Percentiles rank a stretch among this genome's conserved stretches.
phyloP scores from a whole-genome alignment of 75 land plant species.

The Cupressus sempervirens region DNA sequence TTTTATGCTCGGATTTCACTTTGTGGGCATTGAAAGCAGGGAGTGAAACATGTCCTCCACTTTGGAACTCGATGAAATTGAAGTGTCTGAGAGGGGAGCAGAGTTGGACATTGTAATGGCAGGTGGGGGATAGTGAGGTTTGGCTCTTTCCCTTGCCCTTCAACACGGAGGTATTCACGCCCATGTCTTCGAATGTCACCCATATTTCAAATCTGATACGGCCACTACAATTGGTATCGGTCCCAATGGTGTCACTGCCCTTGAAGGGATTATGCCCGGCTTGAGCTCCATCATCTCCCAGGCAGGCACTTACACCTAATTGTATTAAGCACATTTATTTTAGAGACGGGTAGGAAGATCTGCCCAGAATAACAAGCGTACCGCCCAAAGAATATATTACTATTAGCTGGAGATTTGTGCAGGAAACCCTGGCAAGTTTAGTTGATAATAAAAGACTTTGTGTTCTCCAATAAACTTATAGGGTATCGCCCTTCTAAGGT shows the following conservation, averaged over 20 bases:
- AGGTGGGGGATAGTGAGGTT: slow-evolving; percentile 8
- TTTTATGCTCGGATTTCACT: too few species aligned
- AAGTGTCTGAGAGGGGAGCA: neutral
- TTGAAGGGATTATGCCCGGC: slow-evolving; percentile 3
- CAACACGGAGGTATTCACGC: slow-evolving; percentile 16
- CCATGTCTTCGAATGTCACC: slow-evolving; percentile 20
- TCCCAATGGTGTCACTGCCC: slow-evolving; percentile 15
- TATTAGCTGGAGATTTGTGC: slow-evolving; percentile 2
- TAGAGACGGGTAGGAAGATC: neutral
- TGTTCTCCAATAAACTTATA: neutral
- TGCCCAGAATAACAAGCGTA: neutral
- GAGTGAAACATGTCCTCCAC: too few species aligned
- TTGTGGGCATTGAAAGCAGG: too few species aligned
- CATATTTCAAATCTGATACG: slow-evolving; percentile 11
- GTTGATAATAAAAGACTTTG: neutral
- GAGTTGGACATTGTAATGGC: neutral
- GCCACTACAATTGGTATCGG: slow-evolving; percentile 27
- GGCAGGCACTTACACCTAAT: neutral
- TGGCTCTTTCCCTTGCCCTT: slow-evolving; percentile 30
- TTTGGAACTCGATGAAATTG: too few species aligned
- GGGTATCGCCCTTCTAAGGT: neutral
- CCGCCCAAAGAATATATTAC: neutral
- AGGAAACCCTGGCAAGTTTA: slow-evolving; percentile 3
- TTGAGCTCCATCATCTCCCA: neutral
- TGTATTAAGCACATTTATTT: too few species aligned